These are phyloP conservation scores for Fusarium sp. DNA, from an alignment of 2,329 filamentous ascomycete genomes.

Conservation along the genomic window DNA sequence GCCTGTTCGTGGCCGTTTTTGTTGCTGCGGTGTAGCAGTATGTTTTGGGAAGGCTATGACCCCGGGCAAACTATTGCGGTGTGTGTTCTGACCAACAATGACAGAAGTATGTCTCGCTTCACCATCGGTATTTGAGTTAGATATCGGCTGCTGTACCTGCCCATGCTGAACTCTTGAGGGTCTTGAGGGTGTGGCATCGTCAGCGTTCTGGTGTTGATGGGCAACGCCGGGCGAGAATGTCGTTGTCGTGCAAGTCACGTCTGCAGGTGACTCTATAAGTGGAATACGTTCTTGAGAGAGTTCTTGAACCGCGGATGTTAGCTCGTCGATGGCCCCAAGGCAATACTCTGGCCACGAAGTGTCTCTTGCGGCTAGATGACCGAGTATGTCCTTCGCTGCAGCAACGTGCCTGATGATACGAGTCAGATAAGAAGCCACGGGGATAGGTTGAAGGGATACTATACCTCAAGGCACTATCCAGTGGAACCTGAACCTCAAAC, in stretches of 20 bases:
- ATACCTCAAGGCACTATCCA: slow-evolving; percentile 58
- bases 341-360: slow-evolving; percentile 56
- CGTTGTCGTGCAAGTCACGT: slow-evolving; percentile 22
- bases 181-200: slow-evolving; percentile 1
- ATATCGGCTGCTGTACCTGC: neutral
- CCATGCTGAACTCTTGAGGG: slow-evolving; percentile 4
- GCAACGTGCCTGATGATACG: slow-evolving; percentile 46
- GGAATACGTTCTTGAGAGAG: slow-evolving; percentile 32
- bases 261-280: slow-evolving; percentile 31
- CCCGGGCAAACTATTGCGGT: neutral
- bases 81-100: neutral
- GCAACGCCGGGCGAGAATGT: neutral
- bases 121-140: neutral
- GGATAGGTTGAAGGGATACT: accelerated
- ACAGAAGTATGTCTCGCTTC: neutral
- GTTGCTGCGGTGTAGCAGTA: neutral
- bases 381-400: slow-evolving; percentile 50
- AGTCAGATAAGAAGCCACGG: neutral
- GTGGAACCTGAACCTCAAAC: slow-evolving; percentile 60
- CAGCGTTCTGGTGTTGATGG: neutral
- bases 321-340: slow-evolving; percentile 52
- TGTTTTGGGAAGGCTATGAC: neutral
- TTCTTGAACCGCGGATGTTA: slow-evolving; percentile 51
- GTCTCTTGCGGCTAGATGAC: slow-evolving; percentile 50
- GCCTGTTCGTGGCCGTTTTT: slow-evolving; percentile 12